A percentile compares a stretch with the other conserved stretches of the same genome.
Evolutionary conservation across 495 filamentous ascomycete genomes (phyloP).

Genomic region (Podospora sp.): DNA sequence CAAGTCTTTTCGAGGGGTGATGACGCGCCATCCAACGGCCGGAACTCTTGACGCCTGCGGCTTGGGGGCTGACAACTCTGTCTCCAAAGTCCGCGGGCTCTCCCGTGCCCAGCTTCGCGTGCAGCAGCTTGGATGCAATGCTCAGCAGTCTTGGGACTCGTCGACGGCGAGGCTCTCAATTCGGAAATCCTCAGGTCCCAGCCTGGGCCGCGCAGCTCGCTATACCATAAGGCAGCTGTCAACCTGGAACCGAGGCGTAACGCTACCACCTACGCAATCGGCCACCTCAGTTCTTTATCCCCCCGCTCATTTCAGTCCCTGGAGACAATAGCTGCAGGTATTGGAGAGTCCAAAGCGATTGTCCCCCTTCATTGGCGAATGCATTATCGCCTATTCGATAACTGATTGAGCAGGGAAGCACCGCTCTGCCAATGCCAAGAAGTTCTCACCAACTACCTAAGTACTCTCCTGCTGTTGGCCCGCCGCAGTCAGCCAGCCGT

Average conservation of each 20-base stretch:
- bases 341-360: neutral
- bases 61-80: neutral
- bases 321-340: neutral
- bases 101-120: neutral
- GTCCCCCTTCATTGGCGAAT: constrained; percentile 1
- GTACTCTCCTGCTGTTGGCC: neutral
- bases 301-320: neutral
- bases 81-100: neutral
- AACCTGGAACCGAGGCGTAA: neutral
- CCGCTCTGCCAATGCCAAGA: neutral
- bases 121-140: neutral
- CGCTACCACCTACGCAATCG: constrained; percentile 8
- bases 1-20: neutral
- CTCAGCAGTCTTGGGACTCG: neutral
- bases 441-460: neutral
- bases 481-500: neutral
- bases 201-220: neutral
- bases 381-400: neutral
- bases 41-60: neutral
- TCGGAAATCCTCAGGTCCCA: neutral
- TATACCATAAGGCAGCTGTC: neutral
- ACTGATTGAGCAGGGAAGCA: neutral
- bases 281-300: neutral
- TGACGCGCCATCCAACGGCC: constrained; percentile 1
- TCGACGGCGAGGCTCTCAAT: neutral